These are phyloP conservation scores for Globisporangium alternatum DNA, from an alignment of 352 stramenopile species.

Conservation along the genomic window DNA sequence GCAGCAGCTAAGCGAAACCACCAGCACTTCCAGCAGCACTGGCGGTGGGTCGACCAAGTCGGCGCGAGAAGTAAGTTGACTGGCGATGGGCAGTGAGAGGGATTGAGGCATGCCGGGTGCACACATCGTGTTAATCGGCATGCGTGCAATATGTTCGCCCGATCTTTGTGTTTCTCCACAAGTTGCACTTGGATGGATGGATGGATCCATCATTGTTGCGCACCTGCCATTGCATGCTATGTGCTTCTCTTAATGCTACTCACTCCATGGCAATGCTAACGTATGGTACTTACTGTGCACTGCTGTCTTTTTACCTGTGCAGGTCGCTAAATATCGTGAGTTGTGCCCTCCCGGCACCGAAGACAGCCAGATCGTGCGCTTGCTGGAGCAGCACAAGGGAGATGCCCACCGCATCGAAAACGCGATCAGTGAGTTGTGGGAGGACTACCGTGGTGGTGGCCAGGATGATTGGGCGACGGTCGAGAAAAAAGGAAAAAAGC, in stretches of 20 bases:
- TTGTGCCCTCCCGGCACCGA: constrained; percentile 77
- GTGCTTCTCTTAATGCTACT: background rate
- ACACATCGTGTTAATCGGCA: background rate
- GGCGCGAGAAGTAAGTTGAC: constrained; percentile 52
- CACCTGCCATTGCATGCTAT: background rate
- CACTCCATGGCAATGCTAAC: constrained; percentile 1
- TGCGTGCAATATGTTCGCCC: background rate
- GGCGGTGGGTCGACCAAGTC: constrained; percentile 27
- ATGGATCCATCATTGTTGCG: background rate
- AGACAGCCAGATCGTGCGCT: constrained; percentile 64
- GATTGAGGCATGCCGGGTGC: too few relatives aligned
- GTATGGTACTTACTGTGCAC: background rate
- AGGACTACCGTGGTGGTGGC: constrained; percentile 62
- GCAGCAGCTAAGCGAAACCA: constrained; percentile 64
- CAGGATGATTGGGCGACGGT: constrained; percentile 77
- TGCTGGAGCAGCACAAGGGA: constrained; percentile 73
- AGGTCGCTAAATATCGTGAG: constrained; percentile 78
- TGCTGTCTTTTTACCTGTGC: background rate
- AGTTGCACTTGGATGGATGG: constrained; percentile 3
- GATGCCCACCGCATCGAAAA: constrained; percentile 69
- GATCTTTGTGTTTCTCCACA: background rate
- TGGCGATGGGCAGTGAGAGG: background rate
- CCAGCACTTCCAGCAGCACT: constrained; percentile 19
- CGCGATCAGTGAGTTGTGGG: constrained; percentile 82
- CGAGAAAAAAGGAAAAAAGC: constrained; percentile 77